These are phyloP conservation scores for Aspergillus sclerotialis DNA, from an alignment of 2,329 filamentous ascomycete genomes.

Conservation along the genomic window DNA sequence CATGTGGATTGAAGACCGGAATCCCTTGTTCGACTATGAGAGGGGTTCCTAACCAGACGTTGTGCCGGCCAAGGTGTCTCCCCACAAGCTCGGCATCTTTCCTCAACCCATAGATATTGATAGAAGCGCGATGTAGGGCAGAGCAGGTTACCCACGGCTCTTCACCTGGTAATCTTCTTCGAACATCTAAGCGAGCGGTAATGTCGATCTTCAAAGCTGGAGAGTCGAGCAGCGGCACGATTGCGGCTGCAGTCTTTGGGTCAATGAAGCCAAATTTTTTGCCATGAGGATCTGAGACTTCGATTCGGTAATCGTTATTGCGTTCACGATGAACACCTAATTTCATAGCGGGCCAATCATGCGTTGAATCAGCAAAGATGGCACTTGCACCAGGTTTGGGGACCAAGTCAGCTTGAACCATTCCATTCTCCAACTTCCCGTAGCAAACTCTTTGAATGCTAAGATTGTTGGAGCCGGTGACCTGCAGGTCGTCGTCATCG, in stretches of 20 bases:
- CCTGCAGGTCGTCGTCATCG: slow-evolving; percentile 33
- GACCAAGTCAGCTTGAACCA: slow-evolving; percentile 59
- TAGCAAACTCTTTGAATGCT: slow-evolving; percentile 70
- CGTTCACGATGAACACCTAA: slow-evolving; percentile 58
- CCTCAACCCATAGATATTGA: slow-evolving; percentile 74
- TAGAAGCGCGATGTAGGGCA: slow-evolving; percentile 54
- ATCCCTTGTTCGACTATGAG: slow-evolving; percentile 61
- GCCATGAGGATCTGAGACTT: slow-evolving; percentile 65
- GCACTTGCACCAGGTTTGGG: slow-evolving; percentile 60
- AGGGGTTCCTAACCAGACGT: slow-evolving; percentile 61
- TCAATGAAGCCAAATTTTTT: slow-evolving; percentile 73
- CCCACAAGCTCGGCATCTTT: slow-evolving; percentile 61
- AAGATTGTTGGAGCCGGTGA: slow-evolving; percentile 50
- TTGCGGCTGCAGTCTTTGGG: slow-evolving; percentile 54
- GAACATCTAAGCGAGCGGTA: slow-evolving; percentile 62
- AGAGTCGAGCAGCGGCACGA: slow-evolving; percentile 68
- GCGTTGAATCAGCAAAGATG: slow-evolving; percentile 46
- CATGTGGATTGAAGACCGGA: slow-evolving; percentile 71
- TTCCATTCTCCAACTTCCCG: slow-evolving; percentile 64
- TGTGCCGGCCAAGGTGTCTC: slow-evolving; percentile 56
- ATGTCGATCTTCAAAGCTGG: slow-evolving; percentile 59
- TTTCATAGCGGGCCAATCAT: slow-evolving; percentile 67
- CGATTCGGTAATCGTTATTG: slow-evolving; percentile 53
- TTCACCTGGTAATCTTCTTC: slow-evolving; percentile 59
- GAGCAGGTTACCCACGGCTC: slow-evolving; percentile 57